Conservation (phyloP, 495 filamentous ascomycete species). For the Durotheca rogersii region DNA sequence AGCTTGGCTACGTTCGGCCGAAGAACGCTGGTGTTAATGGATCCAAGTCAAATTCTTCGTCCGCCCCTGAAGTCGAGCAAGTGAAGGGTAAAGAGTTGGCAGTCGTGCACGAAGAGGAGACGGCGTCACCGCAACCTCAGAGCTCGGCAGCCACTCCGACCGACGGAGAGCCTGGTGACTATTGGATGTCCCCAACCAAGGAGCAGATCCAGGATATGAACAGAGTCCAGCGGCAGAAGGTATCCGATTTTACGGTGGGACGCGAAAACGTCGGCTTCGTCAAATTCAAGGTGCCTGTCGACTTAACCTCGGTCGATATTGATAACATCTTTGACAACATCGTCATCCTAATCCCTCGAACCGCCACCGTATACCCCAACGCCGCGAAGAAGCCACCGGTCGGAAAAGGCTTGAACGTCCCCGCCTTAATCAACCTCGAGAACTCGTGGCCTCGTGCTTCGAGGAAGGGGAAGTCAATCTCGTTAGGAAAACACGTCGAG, state of each 20-base stretch:
- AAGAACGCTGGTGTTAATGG: constrained; percentile 51
- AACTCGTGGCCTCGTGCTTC: constrained; percentile 83
- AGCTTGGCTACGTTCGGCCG: constrained; percentile 66
- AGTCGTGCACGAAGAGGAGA: constrained; percentile 71
- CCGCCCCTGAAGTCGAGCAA: constrained; percentile 68
- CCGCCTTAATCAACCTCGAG: constrained; percentile 77
- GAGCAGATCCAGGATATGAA: constrained; percentile 74
- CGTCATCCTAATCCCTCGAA: constrained; percentile 70
- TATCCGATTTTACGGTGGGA: constrained; percentile 75
- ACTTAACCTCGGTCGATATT: constrained; percentile 69
- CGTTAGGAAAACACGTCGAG: constrained; percentile 76
- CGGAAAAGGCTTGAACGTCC: constrained; percentile 89
- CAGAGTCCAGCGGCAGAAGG: constrained; percentile 66
- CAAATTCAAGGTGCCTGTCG: constrained; percentile 76
- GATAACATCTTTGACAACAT: constrained; percentile 71
- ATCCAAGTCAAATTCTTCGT: constrained; percentile 38
- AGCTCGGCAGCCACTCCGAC: constrained; percentile 22
- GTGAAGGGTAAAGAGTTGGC: constrained; percentile 74
- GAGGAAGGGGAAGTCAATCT: constrained; percentile 51
- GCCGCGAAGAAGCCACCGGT: constrained; percentile 70
- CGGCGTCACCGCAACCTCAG: constrained; percentile 35
- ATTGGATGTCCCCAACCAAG: constrained; percentile 78
- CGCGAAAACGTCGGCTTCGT: constrained; percentile 77
- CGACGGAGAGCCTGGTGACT: constrained; percentile 67
- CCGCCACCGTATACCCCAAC: constrained; percentile 83